Conservation (phyloP, 2,329 filamentous ascomycete genomes). For the Aspergillus ruber region DNA sequence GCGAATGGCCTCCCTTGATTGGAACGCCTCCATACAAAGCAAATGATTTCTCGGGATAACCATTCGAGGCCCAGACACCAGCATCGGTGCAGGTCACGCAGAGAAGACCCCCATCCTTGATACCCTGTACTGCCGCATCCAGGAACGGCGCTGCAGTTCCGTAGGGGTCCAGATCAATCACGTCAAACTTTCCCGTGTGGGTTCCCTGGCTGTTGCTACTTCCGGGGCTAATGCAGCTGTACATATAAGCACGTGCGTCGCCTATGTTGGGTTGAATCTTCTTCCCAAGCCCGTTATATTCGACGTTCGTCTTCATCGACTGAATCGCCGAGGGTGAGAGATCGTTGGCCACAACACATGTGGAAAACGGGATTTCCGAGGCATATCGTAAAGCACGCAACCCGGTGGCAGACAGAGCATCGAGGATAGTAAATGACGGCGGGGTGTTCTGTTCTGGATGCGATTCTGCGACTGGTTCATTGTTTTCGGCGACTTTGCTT, state of each 20-base stretch:
- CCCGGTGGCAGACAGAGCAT: conserved; percentile 90
- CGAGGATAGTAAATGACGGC: conserved; percentile 70
- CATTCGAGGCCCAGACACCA: conserved; percentile 87
- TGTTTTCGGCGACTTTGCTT: conserved; percentile 5
- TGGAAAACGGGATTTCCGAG: conserved; percentile 79
- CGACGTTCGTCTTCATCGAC: conserved; percentile 76
- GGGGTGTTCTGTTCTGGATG: conserved; percentile 30
- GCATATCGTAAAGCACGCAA: conserved; percentile 86
- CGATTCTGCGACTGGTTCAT: conserved; percentile 6
- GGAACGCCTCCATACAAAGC: conserved; percentile 89
- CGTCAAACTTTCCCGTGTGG: conserved; percentile 64
- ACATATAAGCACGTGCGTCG: conserved; percentile 90
- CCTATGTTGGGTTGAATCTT: conserved; percentile 68
- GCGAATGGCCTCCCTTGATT: conserved; percentile 74
- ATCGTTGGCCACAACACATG: conserved; percentile 82
- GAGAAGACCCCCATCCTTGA: conserved; percentile 81
- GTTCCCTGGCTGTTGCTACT: conserved; percentile 33
- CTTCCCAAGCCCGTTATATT: conserved; percentile 68
- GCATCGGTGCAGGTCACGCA: conserved; percentile 97
- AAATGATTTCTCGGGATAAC: conserved; percentile 90
- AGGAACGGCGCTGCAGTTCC: conserved; percentile 89
- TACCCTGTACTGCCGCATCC: conserved; percentile 79
- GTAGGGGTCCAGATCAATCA: conserved; percentile 95
- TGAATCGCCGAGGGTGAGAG: conserved; percentile 69
- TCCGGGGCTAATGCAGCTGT: conserved; percentile 52